Evolutionary conservation across 768 basidiomycete genomes (phyloP), one percentile per base, ranked within the genome.

Genomic region (Mycena olivaceomarginata): DNA sequence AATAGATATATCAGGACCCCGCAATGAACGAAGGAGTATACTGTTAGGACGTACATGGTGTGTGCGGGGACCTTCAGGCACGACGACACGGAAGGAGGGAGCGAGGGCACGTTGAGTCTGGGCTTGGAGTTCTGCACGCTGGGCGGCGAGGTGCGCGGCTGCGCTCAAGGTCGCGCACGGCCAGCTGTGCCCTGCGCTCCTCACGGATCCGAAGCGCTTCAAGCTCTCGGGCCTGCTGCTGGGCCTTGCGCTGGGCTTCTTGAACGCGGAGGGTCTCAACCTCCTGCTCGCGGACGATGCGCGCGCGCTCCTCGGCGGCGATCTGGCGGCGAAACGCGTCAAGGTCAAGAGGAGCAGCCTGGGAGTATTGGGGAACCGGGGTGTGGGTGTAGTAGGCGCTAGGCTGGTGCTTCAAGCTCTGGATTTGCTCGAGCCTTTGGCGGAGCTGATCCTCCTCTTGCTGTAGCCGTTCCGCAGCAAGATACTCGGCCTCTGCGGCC

Each of bases 401-500:
- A n/a, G 66, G 59, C 60, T 69, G 64, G 37, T 77, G 70, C 66
- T 79, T 81, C 74, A 79, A 69, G 46, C 68, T 45, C 62, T 80
- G 80, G n/a, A 81, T 80, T 67, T 81, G 83, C 57, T 83, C 67
- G 41, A 81, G 81, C 43, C 82, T 78, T 31, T 74, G 74, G 63
- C 81, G 83, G 16, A 87, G 79, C 25, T 79, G 81, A 22, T 80
- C 81, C 72, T 87, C 86, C 66, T 86, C 87, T 8, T 78, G 82
- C 56, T 80, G 83, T 9, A 79, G 74, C 45, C 85, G 83, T 64
- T 87, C 81, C 7, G 82, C 84, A 51, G 85, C 84, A 46, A 88
- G 80, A 51, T 86, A 87, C 56, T 87, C 85, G 16, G 83, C 83
- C 77, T 88, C 86, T 8, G 88, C 86, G 63, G 85, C 83, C 73